Evolutionary conservation across 2,329 filamentous ascomycete species (phyloP).

Genomic region (Fusarium nelsonii): DNA sequence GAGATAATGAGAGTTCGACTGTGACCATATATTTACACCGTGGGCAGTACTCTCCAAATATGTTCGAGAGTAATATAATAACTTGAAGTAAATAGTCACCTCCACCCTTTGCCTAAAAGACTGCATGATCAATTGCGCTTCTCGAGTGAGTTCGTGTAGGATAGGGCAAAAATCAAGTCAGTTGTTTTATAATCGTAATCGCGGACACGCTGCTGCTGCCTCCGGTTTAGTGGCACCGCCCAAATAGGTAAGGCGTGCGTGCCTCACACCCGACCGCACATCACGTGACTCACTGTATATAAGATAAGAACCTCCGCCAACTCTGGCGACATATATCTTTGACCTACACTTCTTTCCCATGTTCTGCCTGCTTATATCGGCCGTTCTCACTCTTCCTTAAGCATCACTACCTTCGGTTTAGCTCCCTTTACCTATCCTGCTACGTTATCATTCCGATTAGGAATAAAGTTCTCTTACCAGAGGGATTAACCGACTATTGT

Average conservation of each 20-base stretch:
- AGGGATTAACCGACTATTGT: neutral
- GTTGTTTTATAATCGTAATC: too few species aligned
- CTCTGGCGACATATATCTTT: constrained; percentile 24
- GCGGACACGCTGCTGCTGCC: constrained; percentile 21
- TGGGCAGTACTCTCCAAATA: too few species aligned
- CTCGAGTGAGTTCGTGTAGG: too few species aligned
- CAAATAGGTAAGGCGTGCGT: neutral
- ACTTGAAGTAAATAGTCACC: too few species aligned
- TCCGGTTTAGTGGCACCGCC: constrained; percentile 21
- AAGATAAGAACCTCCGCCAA: constrained; percentile 7
- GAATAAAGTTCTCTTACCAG: neutral
- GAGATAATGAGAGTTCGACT: too few species aligned
- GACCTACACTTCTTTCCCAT: constrained; percentile 18
- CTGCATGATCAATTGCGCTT: too few species aligned
- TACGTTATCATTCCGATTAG: constrained; percentile 3
- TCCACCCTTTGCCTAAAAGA: too few species aligned
- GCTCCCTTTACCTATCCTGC: neutral
- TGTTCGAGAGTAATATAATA: too few species aligned
- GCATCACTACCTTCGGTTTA: neutral
- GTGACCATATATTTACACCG: too few species aligned
- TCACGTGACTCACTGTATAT: constrained; percentile 32
- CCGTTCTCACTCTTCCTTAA: accelerated
- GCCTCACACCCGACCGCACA: neutral
- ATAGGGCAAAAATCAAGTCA: too few species aligned
- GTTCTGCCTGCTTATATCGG: neutral